A percentile compares a stretch with the other conserved stretches of the same genome.
Conservation (phyloP, 257 asterid species). For the Cynanchum wilfordii region DNA sequence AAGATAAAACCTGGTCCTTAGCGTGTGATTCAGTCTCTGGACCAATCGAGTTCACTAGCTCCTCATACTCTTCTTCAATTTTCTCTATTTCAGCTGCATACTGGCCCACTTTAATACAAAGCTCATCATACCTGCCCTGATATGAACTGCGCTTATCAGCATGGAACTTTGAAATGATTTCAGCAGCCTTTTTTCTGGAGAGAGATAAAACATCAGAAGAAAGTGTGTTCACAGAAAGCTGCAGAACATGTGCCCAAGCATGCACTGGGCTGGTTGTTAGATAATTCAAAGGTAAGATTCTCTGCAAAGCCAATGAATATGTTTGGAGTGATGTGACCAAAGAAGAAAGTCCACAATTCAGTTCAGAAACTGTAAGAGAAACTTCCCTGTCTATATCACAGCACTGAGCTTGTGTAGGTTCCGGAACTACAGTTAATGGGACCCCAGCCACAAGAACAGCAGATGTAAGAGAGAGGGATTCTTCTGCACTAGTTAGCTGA, state of each 20-base stretch:
- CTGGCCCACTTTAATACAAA: conserved; percentile 58
- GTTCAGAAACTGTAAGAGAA: conserved; percentile 62
- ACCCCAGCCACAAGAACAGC: conserved; percentile 89
- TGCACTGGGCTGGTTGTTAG: conserved; percentile 83
- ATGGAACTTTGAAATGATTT: conserved; percentile 47
- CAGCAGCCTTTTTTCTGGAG: conserved; percentile 78
- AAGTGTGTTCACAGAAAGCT: conserved; percentile 57
- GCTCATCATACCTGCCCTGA: conserved; percentile 65
- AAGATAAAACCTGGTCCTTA: conserved; percentile 65
- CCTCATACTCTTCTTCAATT: conserved; percentile 62
- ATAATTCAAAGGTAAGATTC: conserved; percentile 80
- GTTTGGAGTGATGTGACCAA: conserved; percentile 71
- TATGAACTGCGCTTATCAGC: conserved; percentile 43
- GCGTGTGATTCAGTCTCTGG: conserved; percentile 71
- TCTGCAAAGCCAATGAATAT: conserved; percentile 84
- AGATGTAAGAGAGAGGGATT: conserved; percentile 69
- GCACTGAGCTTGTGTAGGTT: conserved; percentile 94
- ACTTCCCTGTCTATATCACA: conserved; percentile 88
- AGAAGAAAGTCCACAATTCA: conserved; percentile 78
- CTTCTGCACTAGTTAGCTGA: conserved; percentile 58
- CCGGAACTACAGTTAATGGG: conserved; percentile 93
- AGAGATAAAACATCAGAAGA: conserved; percentile 66
- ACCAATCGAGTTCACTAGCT: conserved; percentile 61
- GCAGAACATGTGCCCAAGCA: conserved; percentile 86
- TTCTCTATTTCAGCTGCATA: conserved; percentile 82